A percentile compares a stretch with the other conserved stretches of the same genome.
These are phyloP conservation scores for Aspergillus pseudotamarii DNA, from an alignment of 2,329 filamentous ascomycete species.

Conservation along the genomic window DNA sequence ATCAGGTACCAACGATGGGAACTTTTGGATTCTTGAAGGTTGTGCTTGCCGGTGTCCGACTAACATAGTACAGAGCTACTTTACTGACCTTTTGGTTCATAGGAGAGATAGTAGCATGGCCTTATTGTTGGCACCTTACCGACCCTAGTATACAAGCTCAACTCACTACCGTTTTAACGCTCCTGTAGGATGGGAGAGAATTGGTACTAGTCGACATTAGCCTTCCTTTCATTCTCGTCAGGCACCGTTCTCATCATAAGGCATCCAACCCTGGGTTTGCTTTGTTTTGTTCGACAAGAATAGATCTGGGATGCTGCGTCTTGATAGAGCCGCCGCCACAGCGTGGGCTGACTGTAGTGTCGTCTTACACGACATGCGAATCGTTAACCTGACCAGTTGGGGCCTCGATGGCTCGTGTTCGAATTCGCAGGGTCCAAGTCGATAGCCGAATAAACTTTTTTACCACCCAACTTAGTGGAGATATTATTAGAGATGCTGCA, in stretches of 20 bases:
- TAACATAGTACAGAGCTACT: neutral
- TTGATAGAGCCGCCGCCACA: conserved; percentile 17
- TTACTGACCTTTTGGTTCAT: neutral
- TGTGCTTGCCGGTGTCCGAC: neutral
- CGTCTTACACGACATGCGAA: conserved; percentile 10
- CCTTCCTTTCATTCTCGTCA: neutral
- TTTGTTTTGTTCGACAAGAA: neutral
- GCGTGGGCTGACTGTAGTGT: conserved; percentile 12
- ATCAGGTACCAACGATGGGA: neutral
- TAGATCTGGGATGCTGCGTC: neutral
- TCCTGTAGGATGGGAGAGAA: neutral
- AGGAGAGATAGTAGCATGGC: neutral
- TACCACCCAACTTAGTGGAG: neutral
- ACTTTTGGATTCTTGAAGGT: neutral
- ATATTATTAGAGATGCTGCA: conserved; percentile 6
- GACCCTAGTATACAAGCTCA: neutral
- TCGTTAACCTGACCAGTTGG: conserved; percentile 13
- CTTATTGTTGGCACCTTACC: neutral
- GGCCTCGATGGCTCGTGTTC: conserved; percentile 16
- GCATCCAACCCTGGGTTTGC: neutral
- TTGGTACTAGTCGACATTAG: neutral
- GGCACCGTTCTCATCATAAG: neutral
- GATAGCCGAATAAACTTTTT: conserved; percentile 6
- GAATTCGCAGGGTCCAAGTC: neutral
- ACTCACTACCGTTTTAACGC: neutral